Evolutionary conservation across 495 filamentous ascomycete genomes (phyloP).

Genomic region (Aspergillus campestris): DNA sequence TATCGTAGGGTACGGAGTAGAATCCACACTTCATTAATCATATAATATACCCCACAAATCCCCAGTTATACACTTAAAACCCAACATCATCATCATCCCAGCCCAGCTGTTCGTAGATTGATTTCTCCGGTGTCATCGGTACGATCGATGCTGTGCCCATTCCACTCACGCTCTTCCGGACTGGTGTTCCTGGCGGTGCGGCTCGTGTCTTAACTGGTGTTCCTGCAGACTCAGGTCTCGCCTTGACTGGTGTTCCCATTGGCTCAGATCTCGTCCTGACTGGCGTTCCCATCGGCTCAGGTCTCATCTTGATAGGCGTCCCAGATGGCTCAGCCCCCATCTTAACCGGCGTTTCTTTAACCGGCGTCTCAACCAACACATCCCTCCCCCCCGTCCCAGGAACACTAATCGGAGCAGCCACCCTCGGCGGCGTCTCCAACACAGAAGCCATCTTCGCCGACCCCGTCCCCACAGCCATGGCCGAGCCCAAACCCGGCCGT

Average conservation of each 20-base stretch:
- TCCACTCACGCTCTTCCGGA: conserved; percentile 14
- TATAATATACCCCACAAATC: background rate
- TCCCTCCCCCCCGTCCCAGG: background rate
- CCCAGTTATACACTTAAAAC: conserved; percentile 3
- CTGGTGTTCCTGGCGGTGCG: conserved; percentile 17
- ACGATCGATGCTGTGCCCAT: conserved; percentile 2
- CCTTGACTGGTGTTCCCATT: conserved; percentile 6
- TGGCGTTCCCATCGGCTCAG: conserved; percentile 14
- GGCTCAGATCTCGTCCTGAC: conserved; percentile 14
- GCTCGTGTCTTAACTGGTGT: conserved; percentile 22
- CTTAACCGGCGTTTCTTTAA: background rate
- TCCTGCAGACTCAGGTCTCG: conserved; percentile 10
- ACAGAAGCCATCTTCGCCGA: conserved; percentile 17
- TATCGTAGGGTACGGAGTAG: background rate
- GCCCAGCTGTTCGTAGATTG: conserved; percentile 64
- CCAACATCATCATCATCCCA: conserved; percentile 62
- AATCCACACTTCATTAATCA: background rate
- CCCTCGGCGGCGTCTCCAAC: conserved; percentile 37
- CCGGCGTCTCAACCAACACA: too few species aligned
- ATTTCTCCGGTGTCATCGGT: conserved; percentile 36
- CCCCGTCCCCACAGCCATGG: too few species aligned
- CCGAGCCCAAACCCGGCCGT: too few species aligned
- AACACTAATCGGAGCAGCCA: conserved; percentile 10
- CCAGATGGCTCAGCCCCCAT: background rate
- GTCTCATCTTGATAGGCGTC: conserved; percentile 8